Evolutionary conservation across 139 green algal genomes (phyloP), one percentile per base, ranked within the genome.

Genomic region (Tetradesmus obliquus): DNA sequence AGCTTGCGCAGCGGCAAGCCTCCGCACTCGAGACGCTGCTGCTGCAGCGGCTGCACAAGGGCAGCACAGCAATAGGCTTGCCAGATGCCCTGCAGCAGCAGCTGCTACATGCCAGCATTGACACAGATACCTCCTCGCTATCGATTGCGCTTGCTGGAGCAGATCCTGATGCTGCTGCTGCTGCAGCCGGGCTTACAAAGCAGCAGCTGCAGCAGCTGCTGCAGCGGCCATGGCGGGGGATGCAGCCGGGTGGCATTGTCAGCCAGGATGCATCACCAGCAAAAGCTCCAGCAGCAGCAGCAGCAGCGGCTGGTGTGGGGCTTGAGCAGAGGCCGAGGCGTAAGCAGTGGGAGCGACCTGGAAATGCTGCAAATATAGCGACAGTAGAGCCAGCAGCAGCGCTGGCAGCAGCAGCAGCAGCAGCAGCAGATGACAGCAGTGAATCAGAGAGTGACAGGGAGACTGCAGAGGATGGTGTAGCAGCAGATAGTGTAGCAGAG

Each of bases 121-220:
- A 89, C 9, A 82, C 66, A n/a, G 85, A 89, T n/a, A 24, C 7
- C 45, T 89, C 85, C 10, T 55, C 85, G 8, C 45, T 89, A 45
- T 89, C 85, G 10, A 24, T 89, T 74, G 62, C 62, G 10, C 72
- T 55, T 5, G 66, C 32, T 53, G 85, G 62, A 62, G 85, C 66
- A 45, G 84, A 62, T 54, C 17, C n/a, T 55, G 66, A 82, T 66
- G 66, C 85, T 58, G 85, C 53, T 53, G 85, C 85, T n/a, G 85
- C 66, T 22, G 66, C 66, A 3, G 85, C n/a, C 8, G 85, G 85
- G 20, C 32, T 82, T 2, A 89, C 66, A 20, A 89, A 89, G 62
- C 62, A 62, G 66, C 85, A 89, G 85, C 62, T 89, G 66, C 54
- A 82, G 45, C 85, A 89, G 66, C 32, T 89, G 45, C 32, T 89